A percentile compares a stretch with the other conserved stretches of the same genome.
phyloP scores from a whole-genome alignment of 73 alveolate species.

The Durusdinium trenchii region DNA sequence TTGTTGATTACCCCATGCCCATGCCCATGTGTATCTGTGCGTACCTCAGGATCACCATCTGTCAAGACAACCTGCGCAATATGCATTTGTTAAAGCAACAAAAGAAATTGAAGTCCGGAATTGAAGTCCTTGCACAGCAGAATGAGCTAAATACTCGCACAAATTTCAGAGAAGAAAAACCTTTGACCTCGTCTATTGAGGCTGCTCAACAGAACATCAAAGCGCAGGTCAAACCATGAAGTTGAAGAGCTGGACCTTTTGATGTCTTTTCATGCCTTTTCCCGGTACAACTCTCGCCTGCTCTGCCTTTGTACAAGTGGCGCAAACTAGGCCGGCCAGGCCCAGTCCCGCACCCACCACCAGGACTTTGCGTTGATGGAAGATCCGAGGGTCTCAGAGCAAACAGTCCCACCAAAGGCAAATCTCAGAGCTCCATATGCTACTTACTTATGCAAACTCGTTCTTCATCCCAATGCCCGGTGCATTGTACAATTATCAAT shows the following conservation, averaged over 20 bases:
- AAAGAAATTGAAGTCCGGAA: not conserved
- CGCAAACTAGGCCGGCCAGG: conserved; percentile 30
- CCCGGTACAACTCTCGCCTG: not conserved
- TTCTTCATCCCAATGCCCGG: not conserved
- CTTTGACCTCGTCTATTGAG: no score
- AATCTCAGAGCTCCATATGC: no score
- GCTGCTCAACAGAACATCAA: no score
- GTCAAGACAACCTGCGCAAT: conserved; percentile 49
- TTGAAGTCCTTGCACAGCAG: not conserved
- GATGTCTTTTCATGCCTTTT: not conserved
- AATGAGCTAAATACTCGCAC: not conserved
- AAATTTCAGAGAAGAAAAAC: no score
- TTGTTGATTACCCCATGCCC: no score
- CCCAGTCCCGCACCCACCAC: conserved; percentile 91
- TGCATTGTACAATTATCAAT: not conserved
- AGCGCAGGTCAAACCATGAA: no score
- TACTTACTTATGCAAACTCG: no score
- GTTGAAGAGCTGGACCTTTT: not conserved
- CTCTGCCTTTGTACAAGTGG: not conserved
- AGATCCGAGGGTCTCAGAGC: conserved; percentile 20
- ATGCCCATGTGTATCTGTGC: no score
- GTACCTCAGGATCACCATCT: conserved; percentile 88
- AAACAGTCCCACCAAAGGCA: not conserved
- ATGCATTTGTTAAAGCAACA: no score
- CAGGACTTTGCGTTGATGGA: conserved; percentile 41